phyloP scores from a whole-genome alignment of 345 rosid genomes.

The Gossypium sturtianum region DNA sequence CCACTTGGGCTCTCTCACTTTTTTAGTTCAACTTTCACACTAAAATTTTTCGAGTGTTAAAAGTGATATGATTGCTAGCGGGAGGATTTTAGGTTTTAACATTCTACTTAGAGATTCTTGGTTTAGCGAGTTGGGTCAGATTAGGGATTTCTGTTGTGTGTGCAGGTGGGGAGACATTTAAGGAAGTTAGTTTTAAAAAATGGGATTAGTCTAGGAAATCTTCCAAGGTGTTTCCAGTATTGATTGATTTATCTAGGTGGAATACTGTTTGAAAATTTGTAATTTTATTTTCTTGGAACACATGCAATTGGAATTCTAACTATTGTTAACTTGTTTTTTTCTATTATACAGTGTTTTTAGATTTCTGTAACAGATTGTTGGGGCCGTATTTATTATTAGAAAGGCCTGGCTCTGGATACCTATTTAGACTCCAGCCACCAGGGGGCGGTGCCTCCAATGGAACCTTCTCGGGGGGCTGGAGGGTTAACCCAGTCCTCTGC shows the following conservation, averaged over 20 bases:
- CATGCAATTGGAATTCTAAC: background rate
- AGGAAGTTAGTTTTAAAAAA: background rate
- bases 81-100: slow-evolving; percentile 6
- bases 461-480: slow-evolving; percentile 73
- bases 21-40: slow-evolving; percentile 16
- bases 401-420: slow-evolving; percentile 70
- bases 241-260: slow-evolving; percentile 5
- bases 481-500: slow-evolving; percentile 84
- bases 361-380: slow-evolving; percentile 36
- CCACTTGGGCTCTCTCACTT: background rate
- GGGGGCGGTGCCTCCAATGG: slow-evolving; percentile 54
- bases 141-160: slow-evolving; percentile 19
- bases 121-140: background rate
- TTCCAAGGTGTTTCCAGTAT: slow-evolving; percentile 1
- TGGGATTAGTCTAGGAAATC: background rate
- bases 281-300: background rate
- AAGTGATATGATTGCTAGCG: background rate
- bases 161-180: background rate
- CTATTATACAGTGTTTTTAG: slow-evolving; percentile 29
- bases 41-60: background rate
- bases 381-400: slow-evolving; percentile 30
- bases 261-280: background rate
- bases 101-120: background rate
- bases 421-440: slow-evolving; percentile 57
- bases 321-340: slow-evolving; percentile 25